phyloP scores from a whole-genome alignment of 1,284 basidiomycete species.

The Macrocystidia cucumis region DNA sequence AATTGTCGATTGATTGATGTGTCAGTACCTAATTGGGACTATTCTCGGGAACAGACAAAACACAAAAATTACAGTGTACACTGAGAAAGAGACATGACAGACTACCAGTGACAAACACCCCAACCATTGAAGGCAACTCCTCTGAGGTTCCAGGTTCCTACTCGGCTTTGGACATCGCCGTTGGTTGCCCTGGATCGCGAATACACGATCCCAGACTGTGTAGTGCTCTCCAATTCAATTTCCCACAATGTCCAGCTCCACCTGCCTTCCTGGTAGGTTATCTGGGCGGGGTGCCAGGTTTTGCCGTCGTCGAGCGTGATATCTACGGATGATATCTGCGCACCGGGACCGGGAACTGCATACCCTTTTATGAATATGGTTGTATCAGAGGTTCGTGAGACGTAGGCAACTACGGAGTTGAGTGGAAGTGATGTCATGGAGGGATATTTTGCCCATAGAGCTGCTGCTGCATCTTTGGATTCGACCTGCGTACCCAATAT shows the following conservation, averaged over 20 bases:
- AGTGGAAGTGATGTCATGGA: slow-evolving; percentile 53
- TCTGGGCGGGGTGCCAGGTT: slow-evolving; percentile 41
- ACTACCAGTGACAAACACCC: slow-evolving; percentile 30
- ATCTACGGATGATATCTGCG: slow-evolving; percentile 41
- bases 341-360: slow-evolving; percentile 38
- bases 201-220: slow-evolving; percentile 24
- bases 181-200: slow-evolving; percentile 36
- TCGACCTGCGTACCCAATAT: slow-evolving; percentile 34
- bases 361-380: slow-evolving; percentile 48
- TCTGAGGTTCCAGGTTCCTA: slow-evolving; percentile 48
- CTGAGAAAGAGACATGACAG: no score
- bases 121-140: slow-evolving; percentile 52
- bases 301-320: slow-evolving; percentile 43
- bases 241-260: slow-evolving; percentile 74
- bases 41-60: neutral
- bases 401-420: slow-evolving; percentile 51
- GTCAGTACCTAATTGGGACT: no score
- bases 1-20: no score
- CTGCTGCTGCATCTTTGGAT: slow-evolving; percentile 31
- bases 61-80: neutral
- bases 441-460: slow-evolving; percentile 37
- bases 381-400: slow-evolving; percentile 21
- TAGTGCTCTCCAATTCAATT: slow-evolving; percentile 26
- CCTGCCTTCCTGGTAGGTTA: slow-evolving; percentile 53
- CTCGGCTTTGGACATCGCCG: slow-evolving; percentile 36